phyloP scores from a whole-genome alignment of 768 basidiomycete species.

The Mycena maculata region DNA sequence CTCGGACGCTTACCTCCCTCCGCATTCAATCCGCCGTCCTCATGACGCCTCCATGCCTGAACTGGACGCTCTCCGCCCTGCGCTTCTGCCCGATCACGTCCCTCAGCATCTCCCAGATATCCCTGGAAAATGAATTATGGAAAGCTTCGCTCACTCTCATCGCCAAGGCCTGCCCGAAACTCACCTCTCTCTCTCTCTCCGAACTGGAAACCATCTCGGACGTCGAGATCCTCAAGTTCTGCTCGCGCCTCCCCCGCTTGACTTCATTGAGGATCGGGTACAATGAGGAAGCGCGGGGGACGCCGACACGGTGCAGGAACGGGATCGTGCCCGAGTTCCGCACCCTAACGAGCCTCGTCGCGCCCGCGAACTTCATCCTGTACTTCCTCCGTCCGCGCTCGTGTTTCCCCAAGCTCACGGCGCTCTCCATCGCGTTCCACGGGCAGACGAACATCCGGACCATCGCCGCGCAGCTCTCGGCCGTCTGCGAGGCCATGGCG shows the following conservation, averaged over 20 bases:
- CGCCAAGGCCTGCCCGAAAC: slow-evolving; percentile 18
- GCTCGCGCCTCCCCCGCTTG: slow-evolving; percentile 26
- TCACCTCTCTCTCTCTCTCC: slow-evolving; percentile 26
- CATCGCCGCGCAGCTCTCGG: slow-evolving; percentile 11
- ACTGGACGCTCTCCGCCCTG: slow-evolving; percentile 32
- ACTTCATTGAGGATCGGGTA: slow-evolving; percentile 24
- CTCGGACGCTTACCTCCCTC: slow-evolving; percentile 16
- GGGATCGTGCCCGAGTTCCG: slow-evolving; percentile 19
- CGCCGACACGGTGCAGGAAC: slow-evolving; percentile 16
- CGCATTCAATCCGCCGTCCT: slow-evolving; percentile 33
- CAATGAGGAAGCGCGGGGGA: slow-evolving; percentile 11
- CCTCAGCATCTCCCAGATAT: slow-evolving; percentile 27
- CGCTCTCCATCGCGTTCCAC: slow-evolving; percentile 23
- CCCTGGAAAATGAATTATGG: slow-evolving; percentile 28
- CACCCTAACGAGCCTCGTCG: slow-evolving; percentile 18
- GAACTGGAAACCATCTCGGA: slow-evolving; percentile 29
- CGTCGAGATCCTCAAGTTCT: slow-evolving; percentile 28
- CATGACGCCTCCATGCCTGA: slow-evolving; percentile 29
- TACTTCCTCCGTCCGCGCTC: slow-evolving; percentile 19
- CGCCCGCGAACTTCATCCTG: slow-evolving; percentile 27
- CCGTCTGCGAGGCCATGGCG: slow-evolving; percentile 12
- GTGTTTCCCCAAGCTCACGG: slow-evolving; percentile 19
- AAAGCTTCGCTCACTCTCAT: slow-evolving; percentile 20
- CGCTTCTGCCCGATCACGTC: slow-evolving; percentile 18
- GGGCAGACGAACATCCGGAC: slow-evolving; percentile 16